Conservation (phyloP, 768 basidiomycete species). For the Boletus tylopilopsis region DNA sequence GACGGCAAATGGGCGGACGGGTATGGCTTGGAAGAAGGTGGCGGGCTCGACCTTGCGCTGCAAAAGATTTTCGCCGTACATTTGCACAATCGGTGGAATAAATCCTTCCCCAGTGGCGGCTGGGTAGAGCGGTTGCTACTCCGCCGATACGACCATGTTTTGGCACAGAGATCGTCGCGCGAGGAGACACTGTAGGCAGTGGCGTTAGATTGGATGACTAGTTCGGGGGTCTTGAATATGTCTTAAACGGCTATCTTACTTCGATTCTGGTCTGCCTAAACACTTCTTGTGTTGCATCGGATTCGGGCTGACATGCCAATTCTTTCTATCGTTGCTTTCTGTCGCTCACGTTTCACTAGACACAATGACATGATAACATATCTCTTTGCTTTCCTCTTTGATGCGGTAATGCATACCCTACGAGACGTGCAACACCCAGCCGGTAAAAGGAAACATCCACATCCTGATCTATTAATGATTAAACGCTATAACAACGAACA, state of each 20-base stretch:
- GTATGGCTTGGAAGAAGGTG: constrained; percentile 55
- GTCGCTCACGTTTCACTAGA: no score
- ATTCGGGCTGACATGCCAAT: no score
- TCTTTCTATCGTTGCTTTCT: no score
- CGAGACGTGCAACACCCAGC: no score
- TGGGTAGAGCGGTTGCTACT: constrained; percentile 85
- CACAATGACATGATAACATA: no score
- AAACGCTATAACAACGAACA: background rate
- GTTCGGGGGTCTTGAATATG: no score
- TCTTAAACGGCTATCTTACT: no score
- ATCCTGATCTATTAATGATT: background rate
- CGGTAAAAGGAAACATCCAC: no score
- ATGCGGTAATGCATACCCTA: no score
- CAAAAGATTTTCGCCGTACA: constrained; percentile 81
- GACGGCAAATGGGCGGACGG: constrained; percentile 58
- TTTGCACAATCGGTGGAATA: constrained; percentile 95
- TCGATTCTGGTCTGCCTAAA: no score
- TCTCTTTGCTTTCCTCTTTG: no score
- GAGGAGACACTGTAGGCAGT: background rate
- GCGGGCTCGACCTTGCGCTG: constrained; percentile 59
- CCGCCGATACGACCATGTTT: constrained; percentile 48
- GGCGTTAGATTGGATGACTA: background rate
- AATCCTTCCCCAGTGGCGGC: constrained; percentile 71
- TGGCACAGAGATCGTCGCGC: constrained; percentile 6
- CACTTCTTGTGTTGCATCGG: no score